phyloP scores from a whole-genome alignment of 164 flowering plant genomes.

The Cinnamomum micranthum region DNA sequence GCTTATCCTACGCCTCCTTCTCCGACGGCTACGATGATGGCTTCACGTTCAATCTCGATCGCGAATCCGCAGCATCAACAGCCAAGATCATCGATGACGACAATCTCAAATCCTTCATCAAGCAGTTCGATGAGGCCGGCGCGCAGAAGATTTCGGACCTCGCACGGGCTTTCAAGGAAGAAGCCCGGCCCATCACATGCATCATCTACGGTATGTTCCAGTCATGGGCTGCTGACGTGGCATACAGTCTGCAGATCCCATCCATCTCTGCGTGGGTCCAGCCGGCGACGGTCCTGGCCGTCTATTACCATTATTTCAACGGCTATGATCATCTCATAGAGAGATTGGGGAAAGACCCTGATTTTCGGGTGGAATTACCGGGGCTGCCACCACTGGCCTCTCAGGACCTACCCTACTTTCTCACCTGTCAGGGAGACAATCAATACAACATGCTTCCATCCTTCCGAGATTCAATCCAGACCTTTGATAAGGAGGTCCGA shows the following conservation, averaged over 20 bases:
- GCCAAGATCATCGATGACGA: neutral
- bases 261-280: slow-evolving; percentile 36
- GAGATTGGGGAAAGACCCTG: slow-evolving; percentile 7
- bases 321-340: slow-evolving; percentile 17
- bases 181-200: slow-evolving; percentile 21
- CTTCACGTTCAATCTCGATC: neutral
- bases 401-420: slow-evolving; percentile 33
- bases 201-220: slow-evolving; percentile 27
- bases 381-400: slow-evolving; percentile 26
- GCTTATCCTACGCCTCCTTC: neutral
- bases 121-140: slow-evolving; percentile 14
- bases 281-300: slow-evolving; percentile 24
- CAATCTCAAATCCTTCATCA: neutral
- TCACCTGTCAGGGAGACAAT: neutral
- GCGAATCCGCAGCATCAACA: neutral
- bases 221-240: slow-evolving; percentile 39
- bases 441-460: neutral
- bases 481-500: slow-evolving; percentile 15
- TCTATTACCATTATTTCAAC: slow-evolving; percentile 28
- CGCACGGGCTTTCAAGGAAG: neutral
- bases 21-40: slow-evolving; percentile 7
- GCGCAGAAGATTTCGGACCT: slow-evolving; percentile 13
- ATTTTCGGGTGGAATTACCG: slow-evolving; percentile 19
- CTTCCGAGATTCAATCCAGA: slow-evolving; percentile 24
- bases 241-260: slow-evolving; percentile 20